Base-by-base conservation (phyloP, 2,329 filamentous ascomycete species). In the Fusarium dimerum region DNA sequence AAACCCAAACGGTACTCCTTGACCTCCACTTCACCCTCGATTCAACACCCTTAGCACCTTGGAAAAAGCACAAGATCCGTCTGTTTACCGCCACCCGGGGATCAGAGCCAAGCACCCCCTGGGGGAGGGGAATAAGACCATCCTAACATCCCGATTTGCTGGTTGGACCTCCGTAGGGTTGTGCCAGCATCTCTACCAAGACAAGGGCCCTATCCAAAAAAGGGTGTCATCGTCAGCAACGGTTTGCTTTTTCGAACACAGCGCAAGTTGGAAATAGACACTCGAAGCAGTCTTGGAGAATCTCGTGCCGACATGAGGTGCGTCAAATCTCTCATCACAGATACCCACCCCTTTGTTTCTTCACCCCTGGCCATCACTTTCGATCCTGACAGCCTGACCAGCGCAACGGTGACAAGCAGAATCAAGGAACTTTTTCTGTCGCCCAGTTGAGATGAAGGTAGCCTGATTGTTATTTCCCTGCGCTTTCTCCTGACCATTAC, bases 401-500 rank as follows among this genome's bases (percentile, higher is more conserved):
- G 32, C 32, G 5, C 32, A 36, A 36, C 9, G 32, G 32, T 12
- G 5, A 15, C 4, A 36, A 36, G 3, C 10, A 3, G 4, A 36
- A 36, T 11, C 5, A 26, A 26, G 20, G 20, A 26, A 26, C 7
- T 26, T 7, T 26, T 7, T 26, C 20, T 26, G 4, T 26, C 20
- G 20, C 20, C 5, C 5, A 26, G 20, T 26, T 26, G 20, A 26
- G 20, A 26, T 7, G 20, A 26, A 26, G 20, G 7, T 4, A 26
- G 20, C 5, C 20, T 26, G 20, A 26, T 7, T 4, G 20, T 26
- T 26, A 26, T 26, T 26, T 26, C 56, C 48, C 52, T 59, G 52
- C 38, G 20, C 56, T 59, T 41, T 46, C 51, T 46, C 52, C 53
- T 61, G 51, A 45, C 60, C 57, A 63, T 66, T 65, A 65, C 63